A percentile compares a stretch with the other conserved stretches of the same genome.
These are phyloP conservation scores for Hippophae gyantsensis DNA, from an alignment of 306 rosid genomes.

Conservation along the genomic window DNA sequence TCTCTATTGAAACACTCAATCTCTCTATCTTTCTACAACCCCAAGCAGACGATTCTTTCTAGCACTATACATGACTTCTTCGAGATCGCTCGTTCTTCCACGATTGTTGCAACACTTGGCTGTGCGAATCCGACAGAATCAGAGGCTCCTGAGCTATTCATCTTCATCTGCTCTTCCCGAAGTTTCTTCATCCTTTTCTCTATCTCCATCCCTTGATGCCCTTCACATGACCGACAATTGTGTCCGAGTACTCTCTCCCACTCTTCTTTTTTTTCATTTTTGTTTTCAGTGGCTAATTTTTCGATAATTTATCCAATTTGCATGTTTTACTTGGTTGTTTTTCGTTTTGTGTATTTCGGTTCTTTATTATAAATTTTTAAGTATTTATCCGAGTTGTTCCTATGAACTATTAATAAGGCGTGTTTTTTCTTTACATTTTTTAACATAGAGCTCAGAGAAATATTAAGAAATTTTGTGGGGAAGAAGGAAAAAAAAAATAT, in stretches of 20 bases:
- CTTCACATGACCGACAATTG: constrained; percentile 60
- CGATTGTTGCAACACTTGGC: constrained; percentile 36
- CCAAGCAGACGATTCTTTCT: no score
- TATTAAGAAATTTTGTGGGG: no score
- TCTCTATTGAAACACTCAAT: no score
- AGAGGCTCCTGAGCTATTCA: constrained; percentile 37
- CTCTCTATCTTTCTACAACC: no score
- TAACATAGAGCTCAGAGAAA: no score
- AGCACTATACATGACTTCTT: no score
- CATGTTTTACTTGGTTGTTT: neutral
- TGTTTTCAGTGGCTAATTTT: neutral
- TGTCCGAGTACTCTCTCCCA: constrained; percentile 40
- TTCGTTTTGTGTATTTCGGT: no score
- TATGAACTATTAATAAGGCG: no score
- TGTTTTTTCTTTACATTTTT: no score
- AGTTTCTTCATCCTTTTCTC: constrained; percentile 25
- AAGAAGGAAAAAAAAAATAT: no score
- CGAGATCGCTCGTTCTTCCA: constrained; percentile 40
- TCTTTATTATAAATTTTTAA: no score
- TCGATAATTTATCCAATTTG: neutral
- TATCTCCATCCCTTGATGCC: constrained; percentile 22
- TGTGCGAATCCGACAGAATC: constrained; percentile 45
- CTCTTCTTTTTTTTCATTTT: neutral
- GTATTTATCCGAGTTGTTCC: no score
- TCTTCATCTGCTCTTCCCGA: constrained; percentile 47